phyloP scores from a whole-genome alignment of 768 basidiomycete species.

The Termitomyces sp. region DNA sequence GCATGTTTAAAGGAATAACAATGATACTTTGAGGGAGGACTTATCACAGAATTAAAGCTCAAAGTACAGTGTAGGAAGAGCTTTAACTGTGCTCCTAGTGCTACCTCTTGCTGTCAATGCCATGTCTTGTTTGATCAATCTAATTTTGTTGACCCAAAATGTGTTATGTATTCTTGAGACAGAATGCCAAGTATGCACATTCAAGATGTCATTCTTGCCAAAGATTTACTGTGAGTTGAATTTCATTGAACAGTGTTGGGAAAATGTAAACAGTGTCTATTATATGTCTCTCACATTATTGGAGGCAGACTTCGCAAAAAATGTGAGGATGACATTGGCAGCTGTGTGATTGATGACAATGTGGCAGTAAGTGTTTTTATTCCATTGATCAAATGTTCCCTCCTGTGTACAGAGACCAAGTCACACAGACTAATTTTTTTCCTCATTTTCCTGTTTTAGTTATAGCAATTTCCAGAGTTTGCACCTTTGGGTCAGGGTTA shows the following conservation, averaged over 20 bases:
- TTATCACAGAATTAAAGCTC: slow-evolving; percentile 13
- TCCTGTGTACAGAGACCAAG: too few species aligned
- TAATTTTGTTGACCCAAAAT: slow-evolving; percentile 34
- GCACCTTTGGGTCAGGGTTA: too few species aligned
- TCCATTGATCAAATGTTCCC: too few species aligned
- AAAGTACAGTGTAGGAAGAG: slow-evolving; percentile 7
- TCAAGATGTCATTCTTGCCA: slow-evolving; percentile 6
- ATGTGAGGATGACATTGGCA: slow-evolving; percentile 1
- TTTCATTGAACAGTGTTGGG: slow-evolving; percentile 13
- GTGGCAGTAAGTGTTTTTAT: slow-evolving; percentile 6
- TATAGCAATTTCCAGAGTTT: too few species aligned
- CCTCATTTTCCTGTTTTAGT: too few species aligned
- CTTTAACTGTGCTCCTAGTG: slow-evolving; percentile 22
- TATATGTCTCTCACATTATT: slow-evolving; percentile 1
- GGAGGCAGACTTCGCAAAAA: slow-evolving; percentile 5
- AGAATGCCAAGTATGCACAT: background rate
- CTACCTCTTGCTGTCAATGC: slow-evolving; percentile 26
- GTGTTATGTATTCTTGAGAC: slow-evolving; percentile 29
- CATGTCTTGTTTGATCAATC: slow-evolving; percentile 32
- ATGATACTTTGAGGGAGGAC: slow-evolving; percentile 24
- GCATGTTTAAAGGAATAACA: too few species aligned
- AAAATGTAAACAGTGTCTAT: slow-evolving; percentile 6
- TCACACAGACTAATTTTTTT: too few species aligned
- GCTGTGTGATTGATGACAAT: slow-evolving; percentile 2
- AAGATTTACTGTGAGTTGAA: slow-evolving; percentile 10